These are phyloP conservation scores for Eucalyptus curtisii DNA, from an alignment of 345 rosid species.

Conservation along the genomic window DNA sequence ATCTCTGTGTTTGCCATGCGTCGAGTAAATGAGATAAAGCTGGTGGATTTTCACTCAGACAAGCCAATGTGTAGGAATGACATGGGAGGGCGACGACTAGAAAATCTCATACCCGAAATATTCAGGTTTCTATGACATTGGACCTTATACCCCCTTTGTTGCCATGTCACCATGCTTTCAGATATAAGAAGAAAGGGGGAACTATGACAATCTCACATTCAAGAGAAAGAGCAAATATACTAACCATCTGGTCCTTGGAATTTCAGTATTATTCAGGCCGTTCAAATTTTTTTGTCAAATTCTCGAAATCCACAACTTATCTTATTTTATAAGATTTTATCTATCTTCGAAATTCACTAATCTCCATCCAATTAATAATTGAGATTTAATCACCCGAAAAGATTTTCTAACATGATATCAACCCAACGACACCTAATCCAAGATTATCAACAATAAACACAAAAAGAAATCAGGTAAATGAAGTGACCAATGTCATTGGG, in stretches of 20 bases:
- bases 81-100: neutral
- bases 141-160: neutral
- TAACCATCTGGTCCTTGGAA: neutral
- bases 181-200: neutral
- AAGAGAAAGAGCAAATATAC: neutral
- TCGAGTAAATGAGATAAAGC: neutral
- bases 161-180: neutral
- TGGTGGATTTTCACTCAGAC: neutral
- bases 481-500: neutral
- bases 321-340: neutral
- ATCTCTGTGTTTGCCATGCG: neutral
- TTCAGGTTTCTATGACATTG: neutral
- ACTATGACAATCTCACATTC: neutral
- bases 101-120: neutral
- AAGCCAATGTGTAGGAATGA: neutral
- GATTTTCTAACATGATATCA: neutral
- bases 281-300: neutral
- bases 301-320: neutral
- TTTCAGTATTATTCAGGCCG: neutral
- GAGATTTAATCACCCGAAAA: neutral
- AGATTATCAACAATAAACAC: neutral
- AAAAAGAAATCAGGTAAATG: neutral
- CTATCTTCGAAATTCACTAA: neutral
- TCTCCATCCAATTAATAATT: neutral
- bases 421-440: neutral